phyloP scores from a whole-genome alignment of 352 stramenopile genomes.

The Discostella stelligera region DNA sequence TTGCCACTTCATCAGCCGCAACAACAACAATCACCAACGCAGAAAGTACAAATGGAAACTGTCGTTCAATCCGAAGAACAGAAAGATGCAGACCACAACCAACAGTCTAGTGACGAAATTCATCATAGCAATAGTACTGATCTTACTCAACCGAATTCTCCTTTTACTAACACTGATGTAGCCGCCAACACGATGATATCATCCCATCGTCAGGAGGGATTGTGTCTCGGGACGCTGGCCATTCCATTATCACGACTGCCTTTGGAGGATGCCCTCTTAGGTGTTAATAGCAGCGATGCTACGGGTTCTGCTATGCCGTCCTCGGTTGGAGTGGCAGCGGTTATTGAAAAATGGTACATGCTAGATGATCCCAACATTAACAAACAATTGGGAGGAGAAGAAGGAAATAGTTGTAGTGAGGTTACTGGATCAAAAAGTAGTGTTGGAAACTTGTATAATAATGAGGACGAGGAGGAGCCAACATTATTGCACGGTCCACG shows the following conservation, averaged over 20 bases:
- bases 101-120: no score
- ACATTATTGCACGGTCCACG: slow-evolving; percentile 33
- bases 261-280: slow-evolving; percentile 47
- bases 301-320: neutral
- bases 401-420: neutral
- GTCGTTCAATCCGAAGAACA: neutral
- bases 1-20: neutral
- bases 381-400: slow-evolving; percentile 5
- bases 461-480: slow-evolving; percentile 20
- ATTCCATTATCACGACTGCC: slow-evolving; percentile 67
- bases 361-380: slow-evolving; percentile 49
- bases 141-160: no score
- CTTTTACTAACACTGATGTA: no score
- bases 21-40: no score
- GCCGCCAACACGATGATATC: neutral
- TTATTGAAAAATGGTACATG: slow-evolving; percentile 75
- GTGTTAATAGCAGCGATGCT: slow-evolving; percentile 9
- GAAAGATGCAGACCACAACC: neutral
- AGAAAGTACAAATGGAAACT: neutral
- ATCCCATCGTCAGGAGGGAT: slow-evolving; percentile 12
- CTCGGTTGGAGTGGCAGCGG: slow-evolving; percentile 8
- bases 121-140: no score
- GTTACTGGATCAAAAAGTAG: neutral
- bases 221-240: slow-evolving; percentile 60
- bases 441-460: neutral